phyloP scores from a whole-genome alignment of 2,329 filamentous ascomycete species.

The Sphaceloma murrayae region DNA sequence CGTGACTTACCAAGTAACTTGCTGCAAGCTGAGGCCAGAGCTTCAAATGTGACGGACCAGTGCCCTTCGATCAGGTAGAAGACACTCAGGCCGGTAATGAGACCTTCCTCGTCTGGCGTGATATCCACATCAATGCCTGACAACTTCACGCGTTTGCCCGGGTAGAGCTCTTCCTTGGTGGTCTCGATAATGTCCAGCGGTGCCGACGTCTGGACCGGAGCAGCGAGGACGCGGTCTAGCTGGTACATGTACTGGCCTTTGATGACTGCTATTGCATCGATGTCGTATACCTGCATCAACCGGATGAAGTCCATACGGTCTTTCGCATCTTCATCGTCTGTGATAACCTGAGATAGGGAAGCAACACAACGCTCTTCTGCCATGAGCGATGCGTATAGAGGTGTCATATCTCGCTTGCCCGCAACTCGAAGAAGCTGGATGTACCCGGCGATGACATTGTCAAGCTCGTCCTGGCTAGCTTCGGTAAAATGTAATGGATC shows the following conservation, averaged over 20 bases:
- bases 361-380: conserved; percentile 54
- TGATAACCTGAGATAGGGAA: conserved; percentile 66
- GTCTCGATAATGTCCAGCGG: conserved; percentile 42
- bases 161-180: conserved; percentile 38
- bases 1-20: conserved; percentile 73
- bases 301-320: conserved; percentile 60
- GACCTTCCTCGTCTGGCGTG: conserved; percentile 54
- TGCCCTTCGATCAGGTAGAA: conserved; percentile 63
- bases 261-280: conserved; percentile 67
- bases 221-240: conserved; percentile 21
- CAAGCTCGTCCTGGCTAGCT: conserved; percentile 32
- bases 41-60: conserved; percentile 60
- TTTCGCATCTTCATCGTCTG: conserved; percentile 56
- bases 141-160: conserved; percentile 53
- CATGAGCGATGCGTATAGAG: conserved; percentile 78
- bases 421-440: conserved; percentile 66
- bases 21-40: conserved; percentile 66
- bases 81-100: conserved; percentile 80
- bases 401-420: conserved; percentile 67
- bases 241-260: conserved; percentile 48
- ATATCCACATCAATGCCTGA: conserved; percentile 44
- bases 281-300: conserved; percentile 63
- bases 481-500: conserved; percentile 13
- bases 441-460: conserved; percentile 69
- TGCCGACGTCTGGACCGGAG: conserved; percentile 7